Evolutionary conservation across 805 yeast species (phyloP).

Genomic region (Barnettozyma sucrosica): DNA sequence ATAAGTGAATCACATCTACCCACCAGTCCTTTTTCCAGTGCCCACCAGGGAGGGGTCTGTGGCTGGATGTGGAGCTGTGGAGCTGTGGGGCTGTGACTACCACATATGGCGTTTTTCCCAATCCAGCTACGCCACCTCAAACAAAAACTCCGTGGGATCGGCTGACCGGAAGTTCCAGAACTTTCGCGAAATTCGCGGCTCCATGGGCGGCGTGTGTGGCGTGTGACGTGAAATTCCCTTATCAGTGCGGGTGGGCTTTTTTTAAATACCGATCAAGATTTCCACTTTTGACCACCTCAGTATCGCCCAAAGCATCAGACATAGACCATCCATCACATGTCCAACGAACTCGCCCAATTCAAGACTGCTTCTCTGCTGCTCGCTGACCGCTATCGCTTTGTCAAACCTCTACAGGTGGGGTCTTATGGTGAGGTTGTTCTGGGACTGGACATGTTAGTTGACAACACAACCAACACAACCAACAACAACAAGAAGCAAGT

Average conservation of each 20-base stretch:
- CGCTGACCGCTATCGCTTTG: conserved; percentile 4
- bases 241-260: neutral
- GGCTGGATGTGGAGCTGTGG: no score
- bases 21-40: no score
- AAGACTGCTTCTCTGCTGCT: conserved; percentile 1
- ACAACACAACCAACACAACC: neutral
- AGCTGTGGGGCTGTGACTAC: no score
- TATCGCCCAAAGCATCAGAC: neutral
- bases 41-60: no score
- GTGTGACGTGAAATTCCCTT: conserved; percentile 3
- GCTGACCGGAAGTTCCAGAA: conserved; percentile 33
- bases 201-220: neutral
- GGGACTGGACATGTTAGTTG: conserved; percentile 34
- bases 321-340: neutral
- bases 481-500: conserved; percentile 27
- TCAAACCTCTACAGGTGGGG: conserved; percentile 31
- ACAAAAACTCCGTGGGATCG: neutral
- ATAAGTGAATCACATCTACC: no score
- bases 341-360: conserved; percentile 10
- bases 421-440: conserved; percentile 57
- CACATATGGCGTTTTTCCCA: no score
- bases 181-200: neutral
- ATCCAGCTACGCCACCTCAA: no score
- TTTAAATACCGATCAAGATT: neutral
- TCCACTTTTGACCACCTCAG: neutral